These are phyloP conservation scores for Ceratobasidium sp. DNA, from an alignment of 1,284 basidiomycete species.

Conservation along the genomic window DNA sequence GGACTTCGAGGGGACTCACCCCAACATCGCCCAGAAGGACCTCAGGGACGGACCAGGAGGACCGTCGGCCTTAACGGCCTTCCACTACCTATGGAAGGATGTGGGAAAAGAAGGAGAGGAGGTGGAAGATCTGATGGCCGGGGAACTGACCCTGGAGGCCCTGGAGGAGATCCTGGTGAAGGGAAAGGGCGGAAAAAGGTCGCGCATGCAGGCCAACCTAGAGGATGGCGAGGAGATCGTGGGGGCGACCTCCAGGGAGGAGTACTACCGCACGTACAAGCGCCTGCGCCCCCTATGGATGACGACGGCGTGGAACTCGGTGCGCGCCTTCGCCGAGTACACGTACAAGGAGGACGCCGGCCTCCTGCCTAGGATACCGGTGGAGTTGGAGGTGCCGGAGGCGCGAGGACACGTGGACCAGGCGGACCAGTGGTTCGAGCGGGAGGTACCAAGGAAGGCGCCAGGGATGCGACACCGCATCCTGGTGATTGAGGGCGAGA, in stretches of 20 bases:
- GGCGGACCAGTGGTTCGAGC: not conserved
- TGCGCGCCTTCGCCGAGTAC: not conserved
- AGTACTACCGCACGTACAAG: not conserved
- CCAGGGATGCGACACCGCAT: not conserved
- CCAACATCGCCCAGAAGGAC: not conserved
- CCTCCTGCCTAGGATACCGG: not conserved
- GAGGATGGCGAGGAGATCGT: not conserved
- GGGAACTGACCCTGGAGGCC: not conserved
- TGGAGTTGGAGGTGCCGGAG: not conserved
- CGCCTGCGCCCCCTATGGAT: not conserved
- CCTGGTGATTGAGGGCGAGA: constrained; percentile 1
- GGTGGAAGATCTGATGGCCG: not conserved
- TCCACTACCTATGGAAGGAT: not conserved
- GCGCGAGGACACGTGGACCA: not conserved
- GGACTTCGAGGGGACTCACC: not conserved
- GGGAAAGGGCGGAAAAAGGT: not conserved
- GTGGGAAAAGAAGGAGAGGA: not conserved
- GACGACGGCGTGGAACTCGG: not conserved
- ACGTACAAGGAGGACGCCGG: not conserved
- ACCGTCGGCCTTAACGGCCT: not conserved
- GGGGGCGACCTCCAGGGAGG: not conserved
- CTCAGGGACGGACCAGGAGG: not conserved
- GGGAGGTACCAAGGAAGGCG: not conserved
- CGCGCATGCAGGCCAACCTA: not conserved
- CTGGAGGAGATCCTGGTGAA: not conserved